phyloP scores from a whole-genome alignment of 73 alveolate genomes.

The Symbiodinium natans region DNA sequence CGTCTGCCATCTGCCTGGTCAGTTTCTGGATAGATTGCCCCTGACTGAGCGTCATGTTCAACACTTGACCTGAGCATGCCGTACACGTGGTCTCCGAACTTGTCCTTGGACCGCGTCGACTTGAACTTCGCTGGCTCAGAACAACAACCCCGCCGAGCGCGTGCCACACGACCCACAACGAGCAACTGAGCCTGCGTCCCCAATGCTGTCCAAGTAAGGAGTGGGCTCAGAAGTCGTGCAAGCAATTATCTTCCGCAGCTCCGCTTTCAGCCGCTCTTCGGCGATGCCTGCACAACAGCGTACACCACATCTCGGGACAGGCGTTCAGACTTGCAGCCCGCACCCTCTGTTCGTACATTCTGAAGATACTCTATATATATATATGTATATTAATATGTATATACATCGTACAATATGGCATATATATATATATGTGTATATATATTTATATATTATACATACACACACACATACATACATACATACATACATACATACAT shows the following conservation, averaged over 20 bases:
- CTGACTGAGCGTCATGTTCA: too few species aligned
- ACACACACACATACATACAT: neutral
- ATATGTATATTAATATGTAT: too few species aligned
- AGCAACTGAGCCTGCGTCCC: conserved; percentile 5
- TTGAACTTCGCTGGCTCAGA: neutral
- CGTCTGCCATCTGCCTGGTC: neutral
- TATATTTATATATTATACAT: neutral
- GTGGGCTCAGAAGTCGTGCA: neutral
- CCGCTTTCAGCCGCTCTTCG: neutral
- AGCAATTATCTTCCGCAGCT: neutral
- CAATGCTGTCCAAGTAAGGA: neutral
- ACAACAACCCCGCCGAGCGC: too few species aligned
- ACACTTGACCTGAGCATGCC: neutral
- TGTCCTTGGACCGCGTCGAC: neutral
- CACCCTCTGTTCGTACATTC: neutral
- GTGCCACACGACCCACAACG: too few species aligned
- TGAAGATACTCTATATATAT: neutral
- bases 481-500: neutral
- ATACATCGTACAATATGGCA: neutral
- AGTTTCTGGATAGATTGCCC: too few species aligned
- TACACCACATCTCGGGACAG: too few species aligned
- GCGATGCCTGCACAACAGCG: neutral
- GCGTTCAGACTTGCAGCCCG: too few species aligned
- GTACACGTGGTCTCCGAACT: neutral
- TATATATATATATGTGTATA: neutral